Evolutionary conservation across 768 basidiomycete species (phyloP).

Genomic region (Mycena albidolilacea): DNA sequence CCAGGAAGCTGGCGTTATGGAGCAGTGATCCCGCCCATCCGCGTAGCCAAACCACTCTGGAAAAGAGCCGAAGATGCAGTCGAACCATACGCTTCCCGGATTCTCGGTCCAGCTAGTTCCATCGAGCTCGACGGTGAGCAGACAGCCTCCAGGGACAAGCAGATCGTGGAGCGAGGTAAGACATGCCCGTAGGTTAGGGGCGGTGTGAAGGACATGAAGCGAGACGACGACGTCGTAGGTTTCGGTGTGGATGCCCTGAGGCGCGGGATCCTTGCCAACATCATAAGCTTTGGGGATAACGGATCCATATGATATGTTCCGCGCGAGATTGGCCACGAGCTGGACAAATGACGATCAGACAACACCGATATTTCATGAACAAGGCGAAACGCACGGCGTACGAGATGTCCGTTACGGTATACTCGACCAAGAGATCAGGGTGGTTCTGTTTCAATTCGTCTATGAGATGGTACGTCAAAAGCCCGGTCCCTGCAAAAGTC

Average conservation of each 20-base stretch:
- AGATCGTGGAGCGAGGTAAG: conserved; percentile 6
- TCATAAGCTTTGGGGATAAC: conserved; percentile 22
- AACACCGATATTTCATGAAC: not conserved
- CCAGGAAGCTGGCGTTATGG: conserved; percentile 4
- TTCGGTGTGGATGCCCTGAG: conserved; percentile 12
- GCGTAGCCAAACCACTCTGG: conserved; percentile 22
- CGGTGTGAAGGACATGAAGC: conserved; percentile 25
- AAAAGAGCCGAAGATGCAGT: conserved; percentile 25
- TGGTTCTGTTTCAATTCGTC: conserved; percentile 17
- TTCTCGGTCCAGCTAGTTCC: conserved; percentile 5
- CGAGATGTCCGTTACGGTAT: conserved; percentile 27
- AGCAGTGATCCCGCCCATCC: conserved; percentile 12
- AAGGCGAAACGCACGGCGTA: conserved; percentile 10
- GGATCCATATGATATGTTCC: not conserved
- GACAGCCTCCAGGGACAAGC: conserved; percentile 22
- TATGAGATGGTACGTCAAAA: conserved; percentile 18
- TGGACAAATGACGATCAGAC: not conserved
- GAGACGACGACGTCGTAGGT: conserved; percentile 23
- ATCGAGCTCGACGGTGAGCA: conserved; percentile 22
- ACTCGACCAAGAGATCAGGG: conserved; percentile 10
- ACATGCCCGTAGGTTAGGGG: not conserved
- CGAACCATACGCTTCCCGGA: conserved; percentile 20
- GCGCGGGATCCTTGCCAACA: conserved; percentile 9
- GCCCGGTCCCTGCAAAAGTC: conserved; percentile 8
- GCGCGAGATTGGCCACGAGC: conserved; percentile 18